phyloP scores from a whole-genome alignment of 306 rosid species.

The Mucuna pruriens region DNA sequence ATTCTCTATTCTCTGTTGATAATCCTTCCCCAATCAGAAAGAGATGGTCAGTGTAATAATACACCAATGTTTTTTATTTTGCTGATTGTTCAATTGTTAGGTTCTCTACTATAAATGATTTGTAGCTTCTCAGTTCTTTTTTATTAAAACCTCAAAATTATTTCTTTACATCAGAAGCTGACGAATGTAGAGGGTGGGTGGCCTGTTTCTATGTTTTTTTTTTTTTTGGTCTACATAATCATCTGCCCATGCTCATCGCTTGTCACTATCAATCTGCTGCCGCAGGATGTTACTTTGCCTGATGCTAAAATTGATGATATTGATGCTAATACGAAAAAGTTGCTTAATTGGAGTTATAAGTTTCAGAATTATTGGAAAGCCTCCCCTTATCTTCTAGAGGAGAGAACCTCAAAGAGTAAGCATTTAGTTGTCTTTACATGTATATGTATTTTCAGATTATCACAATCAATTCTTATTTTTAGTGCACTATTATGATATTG shows the following conservation, averaged over 20 bases:
- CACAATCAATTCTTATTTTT: not conserved
- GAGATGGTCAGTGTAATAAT: not conserved
- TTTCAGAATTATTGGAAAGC: slow-evolving; percentile 53
- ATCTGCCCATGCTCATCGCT: not conserved
- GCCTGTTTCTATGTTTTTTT: not conserved
- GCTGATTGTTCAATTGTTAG: not conserved
- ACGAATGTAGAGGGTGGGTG: not conserved
- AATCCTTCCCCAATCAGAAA: not conserved
- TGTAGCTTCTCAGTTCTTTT: not conserved
- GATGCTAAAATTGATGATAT: slow-evolving; percentile 31
- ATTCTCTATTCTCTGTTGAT: not conserved
- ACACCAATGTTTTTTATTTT: not conserved
- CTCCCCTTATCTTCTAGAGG: slow-evolving; percentile 63
- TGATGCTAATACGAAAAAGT: slow-evolving; percentile 18
- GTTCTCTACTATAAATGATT: not conserved
- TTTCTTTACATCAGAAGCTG: not conserved
- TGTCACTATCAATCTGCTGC: slow-evolving; percentile 12
- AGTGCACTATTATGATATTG: not conserved
- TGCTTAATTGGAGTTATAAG: slow-evolving; percentile 27
- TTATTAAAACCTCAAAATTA: not conserved
- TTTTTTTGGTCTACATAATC: not conserved
- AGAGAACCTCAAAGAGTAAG: slow-evolving; percentile 45
- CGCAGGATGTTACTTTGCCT: slow-evolving; percentile 56
- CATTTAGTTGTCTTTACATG: slow-evolving; percentile 10
- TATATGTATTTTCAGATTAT: not conserved